Conservation (phyloP, 208 protist species). For the Angomonas deanei region DNA sequence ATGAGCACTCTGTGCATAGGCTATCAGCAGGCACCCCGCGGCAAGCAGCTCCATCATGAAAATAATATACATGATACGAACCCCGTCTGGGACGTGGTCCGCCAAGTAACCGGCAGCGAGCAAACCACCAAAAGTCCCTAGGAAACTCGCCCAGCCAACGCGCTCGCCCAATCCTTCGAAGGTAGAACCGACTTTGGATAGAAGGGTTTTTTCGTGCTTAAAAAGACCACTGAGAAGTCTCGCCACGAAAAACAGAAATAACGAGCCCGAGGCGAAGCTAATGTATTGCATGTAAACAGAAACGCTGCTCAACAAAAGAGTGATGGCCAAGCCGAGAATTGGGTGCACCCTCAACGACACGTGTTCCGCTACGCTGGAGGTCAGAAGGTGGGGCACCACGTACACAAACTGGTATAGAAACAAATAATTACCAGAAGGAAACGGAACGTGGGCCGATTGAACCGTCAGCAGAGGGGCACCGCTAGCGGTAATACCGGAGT, state of each 20-base stretch:
- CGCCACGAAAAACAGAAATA: slow-evolving; percentile 43
- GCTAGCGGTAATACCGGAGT: slow-evolving; percentile 26
- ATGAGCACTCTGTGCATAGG: slow-evolving; percentile 9
- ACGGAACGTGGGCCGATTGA: slow-evolving; percentile 21
- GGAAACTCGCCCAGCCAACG: not conserved
- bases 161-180: slow-evolving; percentile 5
- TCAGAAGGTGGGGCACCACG: slow-evolving; percentile 48
- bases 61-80: slow-evolving; percentile 16
- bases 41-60: slow-evolving; percentile 16
- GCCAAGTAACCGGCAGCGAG: slow-evolving; percentile 19
- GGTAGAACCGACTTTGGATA: slow-evolving; percentile 4
- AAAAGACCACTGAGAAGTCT: slow-evolving; percentile 53
- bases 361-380: slow-evolving; percentile 34
- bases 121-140: slow-evolving; percentile 30
- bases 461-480: slow-evolving; percentile 26
- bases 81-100: slow-evolving; percentile 16
- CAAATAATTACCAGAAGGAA: slow-evolving; percentile 23
- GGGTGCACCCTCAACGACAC: slow-evolving; percentile 24
- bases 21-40: slow-evolving; percentile 11
- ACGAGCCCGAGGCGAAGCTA: slow-evolving; percentile 23
- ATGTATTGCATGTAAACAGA: slow-evolving; percentile 19
- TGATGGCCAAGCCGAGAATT: slow-evolving; percentile 22
- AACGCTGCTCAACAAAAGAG: slow-evolving; percentile 27
- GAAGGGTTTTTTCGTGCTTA: slow-evolving; percentile 45
- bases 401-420: slow-evolving; percentile 44